A percentile compares a stretch with the other conserved stretches of the same genome.
Evolutionary conservation across 331 rosid species (phyloP).

Genomic region (Arachis monticola): DNA sequence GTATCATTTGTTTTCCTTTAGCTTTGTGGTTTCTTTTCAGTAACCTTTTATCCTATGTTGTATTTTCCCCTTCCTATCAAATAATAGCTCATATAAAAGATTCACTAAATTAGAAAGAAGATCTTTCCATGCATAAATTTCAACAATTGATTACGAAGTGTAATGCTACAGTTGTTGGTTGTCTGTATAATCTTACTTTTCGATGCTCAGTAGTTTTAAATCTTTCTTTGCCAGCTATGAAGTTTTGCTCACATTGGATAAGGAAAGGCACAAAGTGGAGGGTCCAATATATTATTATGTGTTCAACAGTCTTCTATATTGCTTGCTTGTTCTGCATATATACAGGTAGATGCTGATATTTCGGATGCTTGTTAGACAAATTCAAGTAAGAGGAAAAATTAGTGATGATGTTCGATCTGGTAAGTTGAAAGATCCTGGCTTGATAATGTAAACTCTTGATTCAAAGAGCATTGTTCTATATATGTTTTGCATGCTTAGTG

Average conservation of each 20-base stretch:
- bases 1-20: no score
- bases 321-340: slow-evolving; percentile 87
- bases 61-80: no score
- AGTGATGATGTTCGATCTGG: slow-evolving; percentile 99
- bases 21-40: background rate
- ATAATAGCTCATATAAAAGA: no score
- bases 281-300: slow-evolving; percentile 94
- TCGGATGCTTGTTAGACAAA: slow-evolving; percentile 98
- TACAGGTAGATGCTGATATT: slow-evolving; percentile 96
- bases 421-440: slow-evolving; percentile 49
- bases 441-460: slow-evolving; percentile 24
- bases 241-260: slow-evolving; percentile 81
- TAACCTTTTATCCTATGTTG: no score
- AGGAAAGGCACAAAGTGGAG: slow-evolving; percentile 67
- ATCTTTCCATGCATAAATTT: background rate
- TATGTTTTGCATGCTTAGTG: slow-evolving; percentile 21
- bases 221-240: slow-evolving; percentile 76
- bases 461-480: slow-evolving; percentile 3
- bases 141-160: slow-evolving; percentile 14
- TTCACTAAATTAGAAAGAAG: no score
- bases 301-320: slow-evolving; percentile 87
- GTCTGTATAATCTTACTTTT: slow-evolving; percentile 9
- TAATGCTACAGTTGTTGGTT: slow-evolving; percentile 7
- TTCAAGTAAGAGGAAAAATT: slow-evolving; percentile 84
- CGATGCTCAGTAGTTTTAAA: slow-evolving; percentile 21